Evolutionary conservation across 805 yeast genomes (phyloP).

Genomic region (Saitoella complicata): DNA sequence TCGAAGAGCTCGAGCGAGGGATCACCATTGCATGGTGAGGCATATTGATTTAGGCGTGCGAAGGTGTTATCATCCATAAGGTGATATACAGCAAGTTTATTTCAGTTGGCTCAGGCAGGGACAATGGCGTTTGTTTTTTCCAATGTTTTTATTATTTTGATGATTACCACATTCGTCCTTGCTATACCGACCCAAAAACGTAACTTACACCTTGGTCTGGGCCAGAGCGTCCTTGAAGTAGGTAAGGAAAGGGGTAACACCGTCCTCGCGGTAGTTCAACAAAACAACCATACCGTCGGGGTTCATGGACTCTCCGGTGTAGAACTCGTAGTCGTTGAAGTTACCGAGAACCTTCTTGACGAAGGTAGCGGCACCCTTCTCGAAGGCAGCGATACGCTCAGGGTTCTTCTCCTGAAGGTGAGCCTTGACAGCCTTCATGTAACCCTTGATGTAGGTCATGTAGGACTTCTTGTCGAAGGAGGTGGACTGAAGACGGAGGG

Average conservation of each 20-base stretch:
- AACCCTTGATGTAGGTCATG: conserved; percentile 92
- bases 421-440: conserved; percentile 92
- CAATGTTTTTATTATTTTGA: no score
- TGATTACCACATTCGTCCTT: no score
- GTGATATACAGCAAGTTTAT: no score
- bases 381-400: conserved; percentile 72
- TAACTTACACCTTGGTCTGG: conserved; percentile 68
- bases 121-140: no score
- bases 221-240: conserved; percentile 98
- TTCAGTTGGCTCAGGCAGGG: no score
- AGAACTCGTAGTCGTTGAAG: conserved; percentile 99
- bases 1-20: no score
- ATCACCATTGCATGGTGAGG: no score
- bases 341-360: conserved; percentile 89
- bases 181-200: no score
- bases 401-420: conserved; percentile 79
- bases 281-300: conserved; percentile 97
- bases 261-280: conserved; percentile 99
- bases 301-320: conserved; percentile 99
- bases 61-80: no score
- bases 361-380: conserved; percentile 93
- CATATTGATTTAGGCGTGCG: no score
- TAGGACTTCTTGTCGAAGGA: conserved; percentile 95
- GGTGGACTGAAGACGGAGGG: conserved; percentile 95
- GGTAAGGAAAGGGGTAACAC: conserved; percentile 91